Base-by-base conservation (phyloP, 2,329 filamentous ascomycete species). In the Zalaria sp. region DNA sequence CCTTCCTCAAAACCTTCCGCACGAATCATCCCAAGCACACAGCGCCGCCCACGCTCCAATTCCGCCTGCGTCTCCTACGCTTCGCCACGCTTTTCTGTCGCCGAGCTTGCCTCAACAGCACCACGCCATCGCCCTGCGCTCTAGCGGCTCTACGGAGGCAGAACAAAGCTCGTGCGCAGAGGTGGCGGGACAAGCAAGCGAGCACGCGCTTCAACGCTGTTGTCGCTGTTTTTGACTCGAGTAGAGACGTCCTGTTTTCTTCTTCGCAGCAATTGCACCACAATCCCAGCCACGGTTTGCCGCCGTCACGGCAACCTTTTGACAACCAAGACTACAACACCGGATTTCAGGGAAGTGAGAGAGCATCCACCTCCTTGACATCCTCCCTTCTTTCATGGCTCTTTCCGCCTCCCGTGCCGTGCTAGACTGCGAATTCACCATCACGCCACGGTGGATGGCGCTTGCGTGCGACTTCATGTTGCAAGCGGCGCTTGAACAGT, bases 401-500 rank as follows among this genome's bases (percentile, higher is more conserved):
- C 55, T 75, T 2, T 70, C 69, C 11, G 57, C 61, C 3, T 52
- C 58, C 5, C 57, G 65, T 5, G 44, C 35, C n/a, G 45, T 51
- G 7, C 29, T 32, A 35, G 47, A 55, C 27, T 50, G 56, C 27
- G 55, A 60, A 32, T 61, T 56, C 49, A 43, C 49, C 4, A 55
- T 63, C 3, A 59, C 53, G 4, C 47, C 53, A 5, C 53, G 59
- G 7, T 71, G 67, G 64, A 63, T 68, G 49, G 56, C 67, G 25
- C 52, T 72, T 6, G 61, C 64, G 1, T 63, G 58, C 1, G 58
- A 63, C 10, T 68, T 69, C 43, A 68, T 74, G 60, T 49, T 69
- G 5, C 69, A 74, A 44, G 64, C 68, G 31, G 61, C 61, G 5
- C 46, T 72, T 3, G 71, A 75, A 52, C 66, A 71, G 43, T 65